A percentile compares a stretch with the other conserved stretches of the same genome.
phyloP scores from a whole-genome alignment of 2,329 filamentous ascomycete species.

The Dissoconium aciculare region DNA sequence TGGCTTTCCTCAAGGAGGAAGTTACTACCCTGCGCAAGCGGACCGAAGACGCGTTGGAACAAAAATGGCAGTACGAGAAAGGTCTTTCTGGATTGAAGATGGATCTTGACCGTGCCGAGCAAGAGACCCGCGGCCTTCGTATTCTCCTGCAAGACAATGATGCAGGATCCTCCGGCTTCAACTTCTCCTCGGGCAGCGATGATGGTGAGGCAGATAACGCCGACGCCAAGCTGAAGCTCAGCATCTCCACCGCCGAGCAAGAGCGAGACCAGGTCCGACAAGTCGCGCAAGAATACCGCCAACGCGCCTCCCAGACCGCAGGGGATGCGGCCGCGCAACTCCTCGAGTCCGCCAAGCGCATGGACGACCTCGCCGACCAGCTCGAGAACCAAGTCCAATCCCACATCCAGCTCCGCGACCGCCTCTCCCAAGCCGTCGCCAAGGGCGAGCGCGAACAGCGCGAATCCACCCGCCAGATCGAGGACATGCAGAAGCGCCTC shows the following conservation, averaged over 20 bases:
- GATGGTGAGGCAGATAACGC: conserved; percentile 12
- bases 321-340: conserved; percentile 41
- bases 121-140: conserved; percentile 76
- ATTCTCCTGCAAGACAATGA: conserved; percentile 69
- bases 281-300: conserved; percentile 47
- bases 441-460: conserved; percentile 76
- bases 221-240: conserved; percentile 42
- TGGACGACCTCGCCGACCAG: conserved; percentile 64
- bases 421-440: conserved; percentile 63
- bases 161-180: conserved; percentile 53
- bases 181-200: conserved; percentile 7
- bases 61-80: conserved; percentile 94
- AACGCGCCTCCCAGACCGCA: conserved; percentile 26
- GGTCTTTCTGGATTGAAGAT: conserved; percentile 79
- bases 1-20: conserved; percentile 64
- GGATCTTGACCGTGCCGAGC: conserved; percentile 88
- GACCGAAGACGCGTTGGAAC: conserved; percentile 84
- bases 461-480: conserved; percentile 66
- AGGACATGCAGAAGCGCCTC: conserved; percentile 65
- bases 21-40: conserved; percentile 70
- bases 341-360: conserved; percentile 55
- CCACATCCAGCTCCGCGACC: conserved; percentile 59
- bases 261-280: conserved; percentile 58
- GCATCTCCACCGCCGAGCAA: conserved; percentile 52
- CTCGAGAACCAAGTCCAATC: conserved; percentile 67